Evolutionary conservation across 2,329 filamentous ascomycete species (phyloP).

Genomic region (Didymella keratinophila): DNA sequence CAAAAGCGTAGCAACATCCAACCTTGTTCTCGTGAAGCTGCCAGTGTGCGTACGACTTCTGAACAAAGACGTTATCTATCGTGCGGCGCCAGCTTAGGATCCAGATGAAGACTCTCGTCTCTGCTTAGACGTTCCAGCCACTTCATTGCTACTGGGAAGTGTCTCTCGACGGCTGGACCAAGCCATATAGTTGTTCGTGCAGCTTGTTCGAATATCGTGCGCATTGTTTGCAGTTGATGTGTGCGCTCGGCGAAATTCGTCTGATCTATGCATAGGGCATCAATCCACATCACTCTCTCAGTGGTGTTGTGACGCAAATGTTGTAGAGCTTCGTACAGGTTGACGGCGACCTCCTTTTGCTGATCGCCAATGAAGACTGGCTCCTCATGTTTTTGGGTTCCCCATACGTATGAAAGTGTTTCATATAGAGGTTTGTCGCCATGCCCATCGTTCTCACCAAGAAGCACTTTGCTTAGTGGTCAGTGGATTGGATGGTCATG

Average conservation of each 20-base stretch:
- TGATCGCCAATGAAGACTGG: not conserved
- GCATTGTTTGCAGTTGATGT: not conserved
- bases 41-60: not conserved
- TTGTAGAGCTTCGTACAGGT: not conserved
- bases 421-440: not conserved
- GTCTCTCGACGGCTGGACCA: not conserved
- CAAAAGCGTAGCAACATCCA: not conserved
- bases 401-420: not conserved
- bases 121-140: not conserved
- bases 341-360: not conserved
- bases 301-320: not conserved
- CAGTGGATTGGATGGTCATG: not conserved
- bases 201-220: not conserved
- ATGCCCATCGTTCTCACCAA: not conserved
- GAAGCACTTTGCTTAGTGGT: not conserved
- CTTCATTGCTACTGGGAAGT: not conserved
- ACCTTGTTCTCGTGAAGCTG: not conserved
- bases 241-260: not conserved
- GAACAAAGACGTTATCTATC: not conserved
- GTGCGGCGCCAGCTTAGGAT: not conserved
- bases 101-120: not conserved
- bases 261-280: not conserved
- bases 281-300: not conserved
- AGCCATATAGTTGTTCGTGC: not conserved
- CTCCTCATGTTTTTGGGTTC: not conserved